Evolutionary conservation across 306 rosid genomes (phyloP), one percentile per base, ranked within the genome.

Genomic region (Dryas octopetala): DNA sequence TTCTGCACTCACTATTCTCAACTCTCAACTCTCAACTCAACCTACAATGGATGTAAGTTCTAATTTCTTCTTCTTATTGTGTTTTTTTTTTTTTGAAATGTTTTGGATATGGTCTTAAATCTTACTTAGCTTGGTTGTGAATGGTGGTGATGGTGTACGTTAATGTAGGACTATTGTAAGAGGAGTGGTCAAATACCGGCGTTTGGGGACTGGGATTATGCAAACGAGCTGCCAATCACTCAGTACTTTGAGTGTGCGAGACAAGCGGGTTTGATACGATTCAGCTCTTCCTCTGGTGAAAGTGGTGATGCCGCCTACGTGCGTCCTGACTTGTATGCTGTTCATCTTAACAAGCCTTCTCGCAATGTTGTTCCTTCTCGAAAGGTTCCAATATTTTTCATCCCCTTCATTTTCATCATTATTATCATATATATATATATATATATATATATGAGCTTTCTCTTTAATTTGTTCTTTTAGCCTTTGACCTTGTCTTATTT

Each of bases 151-250:
- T 16, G 38, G 38, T 32, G 38, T 32, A 32, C 3, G 38, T 32
- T 32, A 32, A 32, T 32, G 38, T 45, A 76, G 81, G 77, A 90
- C 70, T 86, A 57, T 4, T 48, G 61, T 47, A 91, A 78, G 81
- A 88, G 88, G 74, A 91, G 96, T 15, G 93, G 91, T 2, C 95
- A 91, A 60, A 86, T 95, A 66, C 97, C 98, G 15, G 91, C 93
- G 52, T 95, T 95, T 58, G 97, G 98, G 5, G 87, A 95, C 85
- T 95, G 98, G 98, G 98, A 95, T 54, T 85, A 82, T 48, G 86
- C 96, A 0, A 90, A 89, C 57, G 88, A 95, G 62, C 62, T 91
- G 26, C 97, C 98, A 57, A 95, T 95, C 70, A 95, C 97, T 67
- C 97, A 95, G 84, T 95, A 91, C 69, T 95, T 95, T 51, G 98